These are phyloP conservation scores for Zarea fungicola DNA, from an alignment of 2,329 filamentous ascomycete genomes.

Conservation along the genomic window DNA sequence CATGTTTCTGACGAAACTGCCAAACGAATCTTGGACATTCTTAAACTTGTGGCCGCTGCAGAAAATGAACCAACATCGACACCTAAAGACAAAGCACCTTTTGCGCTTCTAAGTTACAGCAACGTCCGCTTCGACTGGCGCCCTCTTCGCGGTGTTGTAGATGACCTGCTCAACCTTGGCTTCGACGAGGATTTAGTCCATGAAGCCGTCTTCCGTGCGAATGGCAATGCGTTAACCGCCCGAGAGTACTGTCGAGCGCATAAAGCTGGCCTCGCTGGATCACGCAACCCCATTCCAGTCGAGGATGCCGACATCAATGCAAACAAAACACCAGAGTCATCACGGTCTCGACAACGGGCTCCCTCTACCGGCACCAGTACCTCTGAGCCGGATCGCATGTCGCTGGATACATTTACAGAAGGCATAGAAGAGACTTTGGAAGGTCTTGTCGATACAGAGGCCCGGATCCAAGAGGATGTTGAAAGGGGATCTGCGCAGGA, in stretches of 20 bases:
- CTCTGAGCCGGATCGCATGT: constrained; percentile 34
- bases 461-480: neutral
- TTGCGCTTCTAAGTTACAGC: constrained; percentile 40
- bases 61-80: constrained; percentile 67
- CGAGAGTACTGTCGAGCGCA: constrained; percentile 71
- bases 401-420: constrained; percentile 29
- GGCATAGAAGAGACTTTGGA: constrained; percentile 25
- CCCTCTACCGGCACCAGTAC: constrained; percentile 19
- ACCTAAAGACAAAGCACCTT: constrained; percentile 49
- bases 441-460: constrained; percentile 18
- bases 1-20: constrained; percentile 72
- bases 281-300: constrained; percentile 62
- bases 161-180: constrained; percentile 27
- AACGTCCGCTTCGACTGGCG: constrained; percentile 44
- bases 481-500: neutral
- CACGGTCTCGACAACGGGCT: constrained; percentile 20
- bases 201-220: constrained; percentile 80
- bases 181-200: constrained; percentile 57
- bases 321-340: constrained; percentile 28
- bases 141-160: constrained; percentile 24
- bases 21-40: constrained; percentile 74
- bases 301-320: constrained; percentile 54
- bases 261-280: constrained; percentile 49
- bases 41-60: constrained; percentile 71
- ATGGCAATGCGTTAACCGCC: constrained; percentile 56